These are phyloP conservation scores for Furcasterigmium furcatum DNA, from an alignment of 2,329 filamentous ascomycete species.

Conservation along the genomic window DNA sequence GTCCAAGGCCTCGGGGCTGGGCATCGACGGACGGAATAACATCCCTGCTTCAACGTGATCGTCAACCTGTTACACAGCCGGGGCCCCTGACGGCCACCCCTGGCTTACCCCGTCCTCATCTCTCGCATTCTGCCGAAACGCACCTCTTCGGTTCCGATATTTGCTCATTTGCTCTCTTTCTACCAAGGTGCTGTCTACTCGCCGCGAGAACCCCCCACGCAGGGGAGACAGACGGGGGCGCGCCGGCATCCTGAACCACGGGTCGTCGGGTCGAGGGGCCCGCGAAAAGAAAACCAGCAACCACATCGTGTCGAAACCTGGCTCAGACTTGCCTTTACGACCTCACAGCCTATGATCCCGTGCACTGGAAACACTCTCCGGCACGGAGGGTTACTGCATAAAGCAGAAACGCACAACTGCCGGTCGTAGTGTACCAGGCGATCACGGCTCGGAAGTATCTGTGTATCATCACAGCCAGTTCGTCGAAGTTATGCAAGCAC, in stretches of 20 bases:
- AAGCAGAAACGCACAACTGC: conserved; percentile 46
- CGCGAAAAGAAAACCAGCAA: background rate
- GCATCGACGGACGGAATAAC: too few relatives aligned
- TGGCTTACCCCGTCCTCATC: conserved; percentile 2
- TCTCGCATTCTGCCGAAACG: conserved; percentile 1
- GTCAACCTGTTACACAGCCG: conserved; percentile 3
- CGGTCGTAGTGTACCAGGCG: conserved; percentile 6
- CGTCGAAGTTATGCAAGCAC: background rate
- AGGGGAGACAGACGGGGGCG: too few relatives aligned
- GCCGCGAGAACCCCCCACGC: too few relatives aligned
- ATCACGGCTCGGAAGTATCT: conserved; percentile 71
- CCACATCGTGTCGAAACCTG: conserved; percentile 12
- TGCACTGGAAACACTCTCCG: conserved; percentile 14
- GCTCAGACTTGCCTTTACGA: conserved; percentile 67
- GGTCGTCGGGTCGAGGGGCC: background rate
- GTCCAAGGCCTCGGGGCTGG: background rate
- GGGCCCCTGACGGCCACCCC: background rate
- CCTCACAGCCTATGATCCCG: conserved; percentile 37
- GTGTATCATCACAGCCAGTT: conserved; percentile 64
- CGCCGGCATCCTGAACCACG: too few relatives aligned
- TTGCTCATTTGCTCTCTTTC: background rate
- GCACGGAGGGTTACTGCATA: conserved; percentile 40
- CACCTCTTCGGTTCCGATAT: background rate
- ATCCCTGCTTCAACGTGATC: background rate
- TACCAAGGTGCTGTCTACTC: too few relatives aligned